Evolutionary conservation across 2,329 filamentous ascomycete species (phyloP).

Genomic region (Cladosporium sp.): DNA sequence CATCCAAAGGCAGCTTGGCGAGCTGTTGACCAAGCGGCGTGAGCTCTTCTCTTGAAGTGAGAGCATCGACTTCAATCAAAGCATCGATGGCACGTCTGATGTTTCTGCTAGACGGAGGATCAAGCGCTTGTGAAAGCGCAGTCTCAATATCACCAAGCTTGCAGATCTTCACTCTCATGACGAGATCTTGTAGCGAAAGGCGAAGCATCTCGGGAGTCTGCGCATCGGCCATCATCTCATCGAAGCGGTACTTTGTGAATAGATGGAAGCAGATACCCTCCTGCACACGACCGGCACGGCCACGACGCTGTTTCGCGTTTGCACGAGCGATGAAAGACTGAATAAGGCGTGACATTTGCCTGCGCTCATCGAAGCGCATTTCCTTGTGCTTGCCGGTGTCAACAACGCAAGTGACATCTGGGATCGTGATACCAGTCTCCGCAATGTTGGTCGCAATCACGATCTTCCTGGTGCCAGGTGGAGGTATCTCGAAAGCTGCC

Average conservation of each 20-base stretch:
- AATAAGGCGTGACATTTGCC: conserved; percentile 85
- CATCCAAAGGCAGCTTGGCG: conserved; percentile 85
- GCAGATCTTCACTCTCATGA: conserved; percentile 96
- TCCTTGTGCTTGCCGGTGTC: conserved; percentile 97
- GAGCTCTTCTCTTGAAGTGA: conserved; percentile 78
- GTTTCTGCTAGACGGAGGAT: conserved; percentile 87
- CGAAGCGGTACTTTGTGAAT: conserved; percentile 87
- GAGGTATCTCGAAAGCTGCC: conserved; percentile 83
- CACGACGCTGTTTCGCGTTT: conserved; percentile 92
- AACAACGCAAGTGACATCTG: conserved; percentile 94
- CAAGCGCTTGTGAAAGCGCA: conserved; percentile 81
- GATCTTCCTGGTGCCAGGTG: conserved; percentile 81
- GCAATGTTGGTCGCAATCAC: conserved; percentile 97
- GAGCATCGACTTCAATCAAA: conserved; percentile 85
- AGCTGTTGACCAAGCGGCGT: conserved; percentile 85
- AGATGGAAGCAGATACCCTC: conserved; percentile 94
- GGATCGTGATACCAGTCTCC: conserved; percentile 97
- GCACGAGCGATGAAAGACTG: conserved; percentile 95
- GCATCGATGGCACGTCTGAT: conserved; percentile 91
- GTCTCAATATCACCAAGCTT: conserved; percentile 92
- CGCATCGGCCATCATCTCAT: conserved; percentile 80
- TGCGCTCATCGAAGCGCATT: conserved; percentile 92
- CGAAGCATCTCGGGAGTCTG: conserved; percentile 97
- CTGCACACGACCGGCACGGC: conserved; percentile 92
- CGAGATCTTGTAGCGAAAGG: conserved; percentile 88